Percentiles rank a stretch among this genome's conserved stretches.
Evolutionary conservation across 768 basidiomycete species (phyloP).

Genomic region (Lactarius sanguifluus): DNA sequence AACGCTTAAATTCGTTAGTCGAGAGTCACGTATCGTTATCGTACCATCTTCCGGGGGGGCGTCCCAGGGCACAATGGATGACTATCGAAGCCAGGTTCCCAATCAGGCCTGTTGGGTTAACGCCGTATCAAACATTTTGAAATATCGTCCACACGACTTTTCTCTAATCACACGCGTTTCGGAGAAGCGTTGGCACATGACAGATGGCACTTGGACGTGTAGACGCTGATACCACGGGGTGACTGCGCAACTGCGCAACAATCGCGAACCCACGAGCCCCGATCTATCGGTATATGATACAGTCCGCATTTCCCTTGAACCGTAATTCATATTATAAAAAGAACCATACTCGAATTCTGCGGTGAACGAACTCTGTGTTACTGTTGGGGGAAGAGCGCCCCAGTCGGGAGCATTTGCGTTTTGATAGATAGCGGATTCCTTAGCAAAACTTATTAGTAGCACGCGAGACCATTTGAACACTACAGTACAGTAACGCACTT

Average conservation of each 20-base stretch:
- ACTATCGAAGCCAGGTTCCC: not conserved
- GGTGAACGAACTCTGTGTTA: not conserved
- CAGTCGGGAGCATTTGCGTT: not conserved
- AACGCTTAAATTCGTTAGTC: constrained; percentile 8
- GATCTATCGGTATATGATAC: not conserved
- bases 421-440: not conserved
- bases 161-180: not conserved
- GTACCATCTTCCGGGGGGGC: not conserved
- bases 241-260: not conserved
- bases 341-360: not conserved
- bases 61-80: constrained; percentile 13
- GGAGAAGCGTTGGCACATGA: not conserved
- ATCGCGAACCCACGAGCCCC: not conserved
- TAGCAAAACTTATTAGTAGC: not conserved
- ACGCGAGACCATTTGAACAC: not conserved
- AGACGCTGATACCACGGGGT: not conserved
- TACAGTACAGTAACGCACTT: not conserved
- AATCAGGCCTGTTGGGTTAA: constrained; percentile 1
- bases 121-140: not conserved
- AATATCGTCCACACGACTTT: constrained; percentile 1
- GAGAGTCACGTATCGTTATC: not conserved
- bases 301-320: not conserved
- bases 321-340: not conserved
- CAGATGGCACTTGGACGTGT: not conserved
- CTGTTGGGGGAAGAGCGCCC: not conserved